Evolutionary conservation across 192 early-diverging fungal genomes (phyloP), one percentile per base, ranked within the genome.

Genomic region (Coemansia sp.): DNA sequence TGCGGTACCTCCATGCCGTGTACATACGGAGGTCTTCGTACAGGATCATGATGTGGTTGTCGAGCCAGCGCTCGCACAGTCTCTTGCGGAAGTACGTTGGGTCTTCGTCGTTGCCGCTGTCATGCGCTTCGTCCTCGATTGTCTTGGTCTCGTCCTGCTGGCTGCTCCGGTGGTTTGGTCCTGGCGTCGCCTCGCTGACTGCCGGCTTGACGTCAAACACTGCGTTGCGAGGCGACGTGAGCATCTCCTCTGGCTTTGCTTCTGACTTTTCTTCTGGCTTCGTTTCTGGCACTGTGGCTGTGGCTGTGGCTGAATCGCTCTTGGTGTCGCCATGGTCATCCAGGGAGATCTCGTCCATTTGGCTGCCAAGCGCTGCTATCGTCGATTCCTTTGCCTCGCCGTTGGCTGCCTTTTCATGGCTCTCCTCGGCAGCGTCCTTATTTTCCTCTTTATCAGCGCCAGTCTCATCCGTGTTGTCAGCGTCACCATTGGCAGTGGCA

Each of bases 51-150:
- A 98, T 98, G 53, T 97, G 84, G 79, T 99, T 98, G 74, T 99
- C 98, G 59, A 99, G 86, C 98, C 98, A 99, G 67, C 97, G 94
- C 70, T 99, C 98, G 68, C 98, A 99, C 46, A 99, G 88, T 20
- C 98, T 86, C 88, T 99, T 99, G 86, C 93, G 67, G 42, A 74
- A 42, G 20, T 68, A 48, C 46, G 69, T 59, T 25, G 57, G 57
- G 7, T 59, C 57, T 38, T 41, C 57, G 20, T 8, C 22, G 20
- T 20, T 54, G 38, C 43, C 46, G 7, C 44, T 54, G 8, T 44
- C 44, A 11, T 19, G 42, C 19, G 55, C 43, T 43, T 69, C 58
- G 45, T 39, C 53, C 48, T 59, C 41, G 17, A 41, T 61, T 43
- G 45, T 11, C 64, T 42, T 57, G 43, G 67, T 59, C 42, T 56